phyloP scores from a whole-genome alignment of 2,329 filamentous ascomycete genomes.

The Herpotrichia juniperi region DNA sequence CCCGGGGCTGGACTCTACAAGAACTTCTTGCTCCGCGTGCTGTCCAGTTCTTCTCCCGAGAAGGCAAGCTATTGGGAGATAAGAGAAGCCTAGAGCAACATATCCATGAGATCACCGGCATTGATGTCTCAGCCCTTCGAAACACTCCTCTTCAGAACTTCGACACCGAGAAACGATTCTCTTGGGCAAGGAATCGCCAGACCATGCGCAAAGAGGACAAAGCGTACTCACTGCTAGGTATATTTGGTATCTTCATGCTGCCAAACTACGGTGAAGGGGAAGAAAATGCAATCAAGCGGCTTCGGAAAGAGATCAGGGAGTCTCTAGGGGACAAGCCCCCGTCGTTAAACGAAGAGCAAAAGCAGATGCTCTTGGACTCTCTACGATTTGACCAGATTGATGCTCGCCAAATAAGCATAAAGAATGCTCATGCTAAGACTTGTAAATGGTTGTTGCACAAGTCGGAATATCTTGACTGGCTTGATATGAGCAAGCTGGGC shows the following conservation, averaged over 20 bases:
- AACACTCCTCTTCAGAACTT: conserved; percentile 2
- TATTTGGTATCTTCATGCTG: conserved; percentile 15
- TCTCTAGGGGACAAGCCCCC: too few relatives aligned
- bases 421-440: conserved; percentile 44
- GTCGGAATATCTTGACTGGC: conserved; percentile 46
- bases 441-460: conserved; percentile 51
- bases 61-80: conserved; percentile 4
- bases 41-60: conserved; percentile 1
- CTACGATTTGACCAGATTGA: conserved; percentile 49
- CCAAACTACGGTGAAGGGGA: conserved; percentile 6
- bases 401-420: conserved; percentile 44
- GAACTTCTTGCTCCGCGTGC: background rate
- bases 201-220: too few relatives aligned
- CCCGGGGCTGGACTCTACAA: too few relatives aligned
- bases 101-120: conserved; percentile 5
- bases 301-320: conserved; percentile 11
- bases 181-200: conserved; percentile 17
- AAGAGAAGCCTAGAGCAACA: conserved; percentile 1
- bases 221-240: too few relatives aligned
- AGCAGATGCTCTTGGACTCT: conserved; percentile 34
- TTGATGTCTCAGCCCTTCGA: conserved; percentile 2
- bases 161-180: conserved; percentile 14
- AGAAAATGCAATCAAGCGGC: conserved; percentile 3
- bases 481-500: conserved; percentile 32
- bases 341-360: too few relatives aligned